Conservation (phyloP, 2,329 filamentous ascomycete genomes). For the Aspergillus niger region DNA sequence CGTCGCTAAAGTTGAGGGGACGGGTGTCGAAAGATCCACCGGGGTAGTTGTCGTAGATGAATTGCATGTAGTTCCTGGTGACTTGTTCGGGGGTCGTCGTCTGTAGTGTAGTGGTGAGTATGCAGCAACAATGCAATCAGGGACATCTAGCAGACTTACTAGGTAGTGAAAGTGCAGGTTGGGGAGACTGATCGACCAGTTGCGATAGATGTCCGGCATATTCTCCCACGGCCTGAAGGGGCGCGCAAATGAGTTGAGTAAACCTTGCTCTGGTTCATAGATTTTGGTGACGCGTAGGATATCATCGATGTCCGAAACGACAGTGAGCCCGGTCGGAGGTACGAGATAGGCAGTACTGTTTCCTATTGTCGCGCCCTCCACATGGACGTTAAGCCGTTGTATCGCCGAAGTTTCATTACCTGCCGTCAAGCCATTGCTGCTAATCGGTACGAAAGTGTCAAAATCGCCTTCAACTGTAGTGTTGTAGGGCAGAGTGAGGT, state of each 20-base stretch:
- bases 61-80: constrained; percentile 4
- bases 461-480: not conserved
- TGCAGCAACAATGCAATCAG: not conserved
- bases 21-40: constrained; percentile 4
- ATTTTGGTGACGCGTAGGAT: constrained; percentile 3
- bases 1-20: constrained; percentile 6
- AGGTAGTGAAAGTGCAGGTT: constrained; percentile 5
- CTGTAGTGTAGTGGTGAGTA: not conserved
- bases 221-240: constrained; percentile 3
- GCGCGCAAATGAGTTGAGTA: constrained; percentile 1
- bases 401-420: constrained; percentile 1
- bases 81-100: constrained; percentile 4
- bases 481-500: constrained; percentile 1
- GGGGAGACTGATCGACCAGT: not conserved
- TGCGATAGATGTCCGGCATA: constrained; percentile 4
- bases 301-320: constrained; percentile 5
- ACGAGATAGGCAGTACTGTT: constrained; percentile 1
- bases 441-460: not conserved
- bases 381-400: not conserved
- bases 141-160: not conserved
- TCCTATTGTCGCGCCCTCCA: not conserved
- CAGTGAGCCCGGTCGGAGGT: not conserved
- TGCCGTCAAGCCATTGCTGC: not conserved
- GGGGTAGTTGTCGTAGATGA: not conserved
- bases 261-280: constrained; percentile 1